A percentile compares a stretch with the other conserved stretches of the same genome.
These are phyloP conservation scores for Thuja plicata DNA, from an alignment of 83 land plant species.

Conservation along the genomic window DNA sequence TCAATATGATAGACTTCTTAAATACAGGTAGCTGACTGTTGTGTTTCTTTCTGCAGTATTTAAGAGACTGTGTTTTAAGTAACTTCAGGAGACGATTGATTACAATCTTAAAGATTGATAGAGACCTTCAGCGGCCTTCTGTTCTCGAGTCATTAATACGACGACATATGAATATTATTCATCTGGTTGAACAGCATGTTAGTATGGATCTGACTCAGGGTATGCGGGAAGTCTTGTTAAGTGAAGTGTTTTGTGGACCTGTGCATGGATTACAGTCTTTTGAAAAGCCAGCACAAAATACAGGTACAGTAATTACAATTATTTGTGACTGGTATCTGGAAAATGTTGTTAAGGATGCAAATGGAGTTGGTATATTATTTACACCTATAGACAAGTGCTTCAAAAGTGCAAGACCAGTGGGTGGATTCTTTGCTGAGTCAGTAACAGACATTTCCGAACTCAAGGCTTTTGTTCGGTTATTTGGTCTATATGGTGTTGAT, in stretches of 20 bases:
- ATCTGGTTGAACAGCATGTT: conserved; percentile 94
- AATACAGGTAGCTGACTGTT: neutral
- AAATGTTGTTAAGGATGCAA: conserved; percentile 85
- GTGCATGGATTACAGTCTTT: conserved; percentile 64
- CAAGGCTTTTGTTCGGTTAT: conserved; percentile 85
- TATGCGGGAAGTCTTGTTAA: conserved; percentile 73
- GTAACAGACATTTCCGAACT: conserved; percentile 75
- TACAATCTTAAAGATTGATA: conserved; percentile 68
- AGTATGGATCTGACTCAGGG: conserved; percentile 97
- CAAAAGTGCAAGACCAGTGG: conserved; percentile 78
- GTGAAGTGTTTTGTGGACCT: conserved; percentile 74
- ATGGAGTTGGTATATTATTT: conserved; percentile 77
- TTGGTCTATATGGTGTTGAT: conserved; percentile 99
- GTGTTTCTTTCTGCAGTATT: conserved; percentile 62
- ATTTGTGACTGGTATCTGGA: conserved; percentile 96
- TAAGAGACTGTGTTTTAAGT: conserved; percentile 92
- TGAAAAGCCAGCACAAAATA: conserved; percentile 53
- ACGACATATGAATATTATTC: conserved; percentile 83
- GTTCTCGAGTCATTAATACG: conserved; percentile 70
- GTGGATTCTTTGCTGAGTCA: conserved; percentile 80
- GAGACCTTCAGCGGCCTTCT: conserved; percentile 87
- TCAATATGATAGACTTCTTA: neutral
- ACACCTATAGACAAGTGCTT: conserved; percentile 81
- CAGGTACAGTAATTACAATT: conserved; percentile 73
- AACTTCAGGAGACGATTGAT: conserved; percentile 82